Conservation (phyloP, 2,329 filamentous ascomycete species). For the Apiospora aurea region DNA sequence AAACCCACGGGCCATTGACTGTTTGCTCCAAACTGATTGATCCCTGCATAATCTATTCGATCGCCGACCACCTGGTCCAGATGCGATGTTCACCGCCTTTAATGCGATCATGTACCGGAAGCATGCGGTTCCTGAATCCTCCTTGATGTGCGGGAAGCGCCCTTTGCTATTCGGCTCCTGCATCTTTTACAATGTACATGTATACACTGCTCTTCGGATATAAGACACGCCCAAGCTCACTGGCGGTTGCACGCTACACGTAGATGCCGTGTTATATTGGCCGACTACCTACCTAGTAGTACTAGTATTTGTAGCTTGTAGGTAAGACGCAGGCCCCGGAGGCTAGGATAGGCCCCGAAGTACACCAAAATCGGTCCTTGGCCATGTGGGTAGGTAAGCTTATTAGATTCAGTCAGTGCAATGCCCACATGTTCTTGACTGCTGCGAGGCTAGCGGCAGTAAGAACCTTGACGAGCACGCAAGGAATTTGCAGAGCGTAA, state of each 20-base stretch:
- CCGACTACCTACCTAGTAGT: no score
- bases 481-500: conserved; percentile 1
- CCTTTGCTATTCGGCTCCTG: neutral
- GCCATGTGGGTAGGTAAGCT: conserved; percentile 1
- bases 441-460: neutral
- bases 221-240: neutral
- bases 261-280: neutral
- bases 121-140: neutral
- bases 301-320: no score
- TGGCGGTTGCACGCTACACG: neutral
- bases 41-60: neutral
- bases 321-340: no score
- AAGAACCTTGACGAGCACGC: conserved; percentile 20
- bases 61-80: neutral
- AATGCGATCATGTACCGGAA: neutral
- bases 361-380: neutral
- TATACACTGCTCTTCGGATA: neutral
- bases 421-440: neutral
- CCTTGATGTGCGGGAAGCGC: neutral
- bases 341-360: neutral
- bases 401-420: conserved; percentile 1
- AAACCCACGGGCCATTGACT: neutral
- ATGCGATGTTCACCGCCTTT: neutral
- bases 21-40: conserved; percentile 8
- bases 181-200: no score